Percentiles rank a stretch among this genome's conserved stretches.
Evolutionary conservation across 805 yeast genomes (phyloP).

Genomic region (Tetrapisispora arboricola): DNA sequence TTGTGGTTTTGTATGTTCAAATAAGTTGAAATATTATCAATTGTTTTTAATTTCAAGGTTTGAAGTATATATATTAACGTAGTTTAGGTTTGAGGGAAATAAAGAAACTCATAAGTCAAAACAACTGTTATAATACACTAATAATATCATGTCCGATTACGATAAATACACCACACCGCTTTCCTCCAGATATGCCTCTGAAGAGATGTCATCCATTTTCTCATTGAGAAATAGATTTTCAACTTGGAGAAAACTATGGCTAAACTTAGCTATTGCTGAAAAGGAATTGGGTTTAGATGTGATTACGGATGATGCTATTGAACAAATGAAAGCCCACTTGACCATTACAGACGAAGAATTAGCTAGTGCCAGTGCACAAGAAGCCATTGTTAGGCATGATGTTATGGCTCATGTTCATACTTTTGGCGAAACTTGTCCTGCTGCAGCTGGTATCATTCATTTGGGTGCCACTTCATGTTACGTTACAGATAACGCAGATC

Average conservation of each 20-base stretch:
- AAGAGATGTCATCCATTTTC: conserved; percentile 91
- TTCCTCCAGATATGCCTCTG: conserved; percentile 94
- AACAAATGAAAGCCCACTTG: conserved; percentile 69
- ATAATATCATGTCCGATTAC: conserved; percentile 31
- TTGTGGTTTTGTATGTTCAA: no score
- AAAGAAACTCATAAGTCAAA: background rate
- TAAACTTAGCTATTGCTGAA: conserved; percentile 91
- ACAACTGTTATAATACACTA: background rate
- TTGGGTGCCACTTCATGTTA: conserved; percentile 97
- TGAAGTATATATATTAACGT: no score
- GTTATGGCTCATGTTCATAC: conserved; percentile 99
- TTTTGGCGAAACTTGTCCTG: conserved; percentile 86
- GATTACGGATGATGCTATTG: conserved; percentile 84
- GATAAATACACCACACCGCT: conserved; percentile 88
- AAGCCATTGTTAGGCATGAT: conserved; percentile 96
- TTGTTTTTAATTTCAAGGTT: no score
- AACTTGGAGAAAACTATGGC: conserved; percentile 98
- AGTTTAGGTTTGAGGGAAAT: no score
- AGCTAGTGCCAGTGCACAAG: conserved; percentile 79
- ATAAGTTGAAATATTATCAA: no score
- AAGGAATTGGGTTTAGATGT: conserved; percentile 77
- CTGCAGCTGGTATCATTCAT: conserved; percentile 96
- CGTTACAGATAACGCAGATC: conserved; percentile 96
- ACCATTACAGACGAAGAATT: conserved; percentile 89
- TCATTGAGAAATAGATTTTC: conserved; percentile 89